Conservation (phyloP, 1,284 basidiomycete genomes). For the Tylopilus orsonianus region DNA sequence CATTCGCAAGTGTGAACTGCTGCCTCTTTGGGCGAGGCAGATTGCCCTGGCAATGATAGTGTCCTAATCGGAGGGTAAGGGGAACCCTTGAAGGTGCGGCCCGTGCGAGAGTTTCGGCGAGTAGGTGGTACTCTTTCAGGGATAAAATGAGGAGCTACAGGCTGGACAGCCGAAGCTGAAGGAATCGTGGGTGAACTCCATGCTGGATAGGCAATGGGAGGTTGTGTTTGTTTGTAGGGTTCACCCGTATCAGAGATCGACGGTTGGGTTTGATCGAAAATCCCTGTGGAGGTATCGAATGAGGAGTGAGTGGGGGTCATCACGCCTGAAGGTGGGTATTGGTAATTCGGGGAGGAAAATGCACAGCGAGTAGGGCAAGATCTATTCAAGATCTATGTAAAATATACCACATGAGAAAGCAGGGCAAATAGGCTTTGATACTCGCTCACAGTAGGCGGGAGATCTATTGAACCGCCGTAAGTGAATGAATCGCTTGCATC, state of each 20-base stretch:
- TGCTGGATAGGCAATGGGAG: too few relatives aligned
- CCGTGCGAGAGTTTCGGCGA: background rate
- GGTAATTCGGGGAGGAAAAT: too few relatives aligned
- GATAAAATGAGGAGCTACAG: background rate
- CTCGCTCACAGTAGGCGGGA: background rate
- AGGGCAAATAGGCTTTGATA: background rate
- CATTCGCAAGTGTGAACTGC: slow-evolving; percentile 10
- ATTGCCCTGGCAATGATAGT: slow-evolving; percentile 5
- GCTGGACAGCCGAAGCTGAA: background rate
- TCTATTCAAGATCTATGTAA: too few relatives aligned
- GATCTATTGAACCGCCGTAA: background rate
- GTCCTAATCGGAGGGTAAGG: background rate
- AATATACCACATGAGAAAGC: slow-evolving; percentile 2
- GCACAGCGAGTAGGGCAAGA: too few relatives aligned
- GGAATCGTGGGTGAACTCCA: too few relatives aligned
- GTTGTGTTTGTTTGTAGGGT: background rate
- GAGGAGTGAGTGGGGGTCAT: too few relatives aligned
- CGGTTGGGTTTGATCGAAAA: background rate
- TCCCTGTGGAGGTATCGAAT: too few relatives aligned
- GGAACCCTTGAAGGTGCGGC: background rate
- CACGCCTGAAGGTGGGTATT: too few relatives aligned
- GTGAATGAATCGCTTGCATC: too few relatives aligned
- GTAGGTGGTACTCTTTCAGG: background rate
- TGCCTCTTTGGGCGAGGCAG: background rate
- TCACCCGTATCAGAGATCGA: background rate